phyloP scores from a whole-genome alignment of 148 eudicot genomes.

The Vaccinium macrocarpon region DNA sequence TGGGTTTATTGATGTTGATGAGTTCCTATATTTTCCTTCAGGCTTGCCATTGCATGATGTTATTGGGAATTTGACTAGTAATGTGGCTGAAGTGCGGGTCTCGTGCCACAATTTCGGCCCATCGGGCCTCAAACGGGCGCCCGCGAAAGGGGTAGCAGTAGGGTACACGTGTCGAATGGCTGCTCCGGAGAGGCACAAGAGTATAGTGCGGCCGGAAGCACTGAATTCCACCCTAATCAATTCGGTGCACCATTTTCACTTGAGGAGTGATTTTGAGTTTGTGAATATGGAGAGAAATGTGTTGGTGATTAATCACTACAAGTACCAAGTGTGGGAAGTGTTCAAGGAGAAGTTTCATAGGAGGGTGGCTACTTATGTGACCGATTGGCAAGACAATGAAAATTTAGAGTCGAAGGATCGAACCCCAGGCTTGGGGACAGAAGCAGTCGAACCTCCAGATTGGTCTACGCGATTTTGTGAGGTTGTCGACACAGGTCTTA shows the following conservation, averaged over 20 bases:
- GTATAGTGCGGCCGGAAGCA: slow-evolving; percentile 51
- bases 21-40: slow-evolving; percentile 43
- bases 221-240: slow-evolving; percentile 40
- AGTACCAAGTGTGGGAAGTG: slow-evolving; percentile 52
- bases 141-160: slow-evolving; percentile 37
- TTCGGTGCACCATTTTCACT: slow-evolving; percentile 52
- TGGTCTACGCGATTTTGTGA: slow-evolving; percentile 53
- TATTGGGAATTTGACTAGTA: slow-evolving; percentile 15
- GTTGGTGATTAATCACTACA: slow-evolving; percentile 57
- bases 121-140: slow-evolving; percentile 39
- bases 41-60: slow-evolving; percentile 24
- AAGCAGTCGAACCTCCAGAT: slow-evolving; percentile 38
- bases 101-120: slow-evolving; percentile 53
- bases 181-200: slow-evolving; percentile 53
- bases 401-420: slow-evolving; percentile 49
- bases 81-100: slow-evolving; percentile 37
- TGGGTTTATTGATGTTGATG: slow-evolving; percentile 60
- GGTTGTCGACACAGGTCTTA: slow-evolving; percentile 38
- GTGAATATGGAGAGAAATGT: slow-evolving; percentile 19
- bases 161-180: slow-evolving; percentile 55
- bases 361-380: slow-evolving; percentile 42
- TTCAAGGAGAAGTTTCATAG: slow-evolving; percentile 44
- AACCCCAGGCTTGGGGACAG: slow-evolving; percentile 57
- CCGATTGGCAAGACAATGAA: slow-evolving; percentile 38
- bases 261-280: slow-evolving; percentile 26